Evolutionary conservation across 768 basidiomycete species (phyloP).

Genomic region (Clitopilus hobsonii): DNA sequence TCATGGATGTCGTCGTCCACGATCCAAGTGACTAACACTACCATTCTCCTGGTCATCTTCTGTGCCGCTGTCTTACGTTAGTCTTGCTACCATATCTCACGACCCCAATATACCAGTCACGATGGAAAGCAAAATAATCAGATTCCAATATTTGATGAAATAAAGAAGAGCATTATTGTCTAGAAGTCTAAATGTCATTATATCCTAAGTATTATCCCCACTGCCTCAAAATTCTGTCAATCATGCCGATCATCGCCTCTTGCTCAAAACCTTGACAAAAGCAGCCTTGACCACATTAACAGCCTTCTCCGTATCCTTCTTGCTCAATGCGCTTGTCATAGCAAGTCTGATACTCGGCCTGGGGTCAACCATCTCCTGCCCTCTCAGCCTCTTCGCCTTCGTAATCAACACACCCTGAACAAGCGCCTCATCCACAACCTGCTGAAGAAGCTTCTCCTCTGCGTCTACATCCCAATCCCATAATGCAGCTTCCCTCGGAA

Average conservation of each 20-base stretch:
- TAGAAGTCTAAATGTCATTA: neutral
- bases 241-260: constrained; percentile 33
- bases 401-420: constrained; percentile 83
- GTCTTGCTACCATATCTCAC: neutral
- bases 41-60: no score
- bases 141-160: neutral
- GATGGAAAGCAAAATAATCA: neutral
- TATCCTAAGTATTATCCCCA: no score
- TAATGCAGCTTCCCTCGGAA: constrained; percentile 38
- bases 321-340: constrained; percentile 70
- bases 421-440: constrained; percentile 85
- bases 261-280: constrained; percentile 68
- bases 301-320: constrained; percentile 92
- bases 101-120: neutral
- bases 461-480: constrained; percentile 55
- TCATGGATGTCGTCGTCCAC: constrained; percentile 73
- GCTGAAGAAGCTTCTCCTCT: constrained; percentile 84
- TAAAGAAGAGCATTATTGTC: neutral
- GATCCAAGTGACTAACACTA: constrained; percentile 28
- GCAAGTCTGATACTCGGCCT: constrained; percentile 85
- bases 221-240: neutral
- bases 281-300: constrained; percentile 68
- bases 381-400: constrained; percentile 72
- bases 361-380: constrained; percentile 80
- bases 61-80: no score